phyloP scores from a whole-genome alignment of 1,284 basidiomycete species.

The Marasmius tenuissimus region DNA sequence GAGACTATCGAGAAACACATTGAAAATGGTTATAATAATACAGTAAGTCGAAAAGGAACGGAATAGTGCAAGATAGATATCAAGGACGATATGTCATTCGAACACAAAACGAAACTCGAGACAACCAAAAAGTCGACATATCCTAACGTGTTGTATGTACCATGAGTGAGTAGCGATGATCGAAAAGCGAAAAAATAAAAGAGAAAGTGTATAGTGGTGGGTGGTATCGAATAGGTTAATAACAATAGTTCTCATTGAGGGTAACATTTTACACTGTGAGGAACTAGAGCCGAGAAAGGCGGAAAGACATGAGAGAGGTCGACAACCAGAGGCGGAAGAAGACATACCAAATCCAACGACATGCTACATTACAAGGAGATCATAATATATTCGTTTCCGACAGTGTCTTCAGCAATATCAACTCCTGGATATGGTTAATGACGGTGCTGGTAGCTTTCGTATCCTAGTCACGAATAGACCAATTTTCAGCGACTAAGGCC shows the following conservation, averaged over 20 bases:
- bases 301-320: neutral
- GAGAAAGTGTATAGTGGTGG: neutral
- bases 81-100: no score
- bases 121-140: no score
- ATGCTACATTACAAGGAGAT: conserved; percentile 6
- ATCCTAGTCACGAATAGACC: no score
- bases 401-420: conserved; percentile 35
- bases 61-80: no score
- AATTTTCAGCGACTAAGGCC: no score
- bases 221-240: neutral
- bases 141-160: no score
- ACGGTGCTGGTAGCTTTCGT: conserved; percentile 47
- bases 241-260: neutral
- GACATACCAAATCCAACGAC: neutral
- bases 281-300: neutral
- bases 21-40: no score
- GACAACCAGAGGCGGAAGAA: neutral
- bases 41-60: no score
- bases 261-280: neutral
- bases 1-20: no score
- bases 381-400: conserved; percentile 32
- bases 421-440: conserved; percentile 46
- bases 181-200: neutral
- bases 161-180: neutral
- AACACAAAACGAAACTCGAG: no score